Evolutionary conservation across 768 basidiomycete genomes (phyloP).

Genomic region (Nevesoporus exiguus): DNA sequence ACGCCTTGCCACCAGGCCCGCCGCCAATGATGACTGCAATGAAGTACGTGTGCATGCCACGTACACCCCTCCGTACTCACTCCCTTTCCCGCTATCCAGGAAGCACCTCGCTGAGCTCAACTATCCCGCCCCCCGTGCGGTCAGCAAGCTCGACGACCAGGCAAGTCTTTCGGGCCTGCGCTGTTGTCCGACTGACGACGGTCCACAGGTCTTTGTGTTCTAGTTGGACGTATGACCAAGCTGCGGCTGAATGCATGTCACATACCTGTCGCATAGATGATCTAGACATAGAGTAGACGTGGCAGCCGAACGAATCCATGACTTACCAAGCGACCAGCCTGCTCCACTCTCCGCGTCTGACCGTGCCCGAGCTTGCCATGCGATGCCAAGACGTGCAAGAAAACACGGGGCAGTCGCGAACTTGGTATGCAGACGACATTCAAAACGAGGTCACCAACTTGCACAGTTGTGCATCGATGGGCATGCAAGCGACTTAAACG

Average conservation of each 20-base stretch:
- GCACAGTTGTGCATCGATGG: slow-evolving; percentile 30
- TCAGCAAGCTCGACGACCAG: slow-evolving; percentile 93
- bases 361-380: slow-evolving; percentile 42
- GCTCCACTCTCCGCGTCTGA: slow-evolving; percentile 34
- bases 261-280: slow-evolving; percentile 6
- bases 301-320: background rate
- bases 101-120: slow-evolving; percentile 86
- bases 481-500: slow-evolving; percentile 40
- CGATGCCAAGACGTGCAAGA: slow-evolving; percentile 1
- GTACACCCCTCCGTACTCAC: background rate
- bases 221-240: slow-evolving; percentile 14
- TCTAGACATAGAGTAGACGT: slow-evolving; percentile 6
- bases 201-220: slow-evolving; percentile 41
- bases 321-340: background rate
- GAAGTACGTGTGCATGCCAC: slow-evolving; percentile 51
- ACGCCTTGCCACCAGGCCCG: slow-evolving; percentile 42
- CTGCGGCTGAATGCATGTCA: slow-evolving; percentile 2
- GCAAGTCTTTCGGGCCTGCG: slow-evolving; percentile 33
- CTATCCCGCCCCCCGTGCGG: slow-evolving; percentile 81
- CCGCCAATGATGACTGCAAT: slow-evolving; percentile 77
- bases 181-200: slow-evolving; percentile 12
- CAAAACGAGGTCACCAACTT: slow-evolving; percentile 38
- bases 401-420: slow-evolving; percentile 34
- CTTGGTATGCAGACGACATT: slow-evolving; percentile 40
- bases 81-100: slow-evolving; percentile 37